Conservation (phyloP, 1,284 basidiomycete genomes). For the Mrakiaceae sp. region DNA sequence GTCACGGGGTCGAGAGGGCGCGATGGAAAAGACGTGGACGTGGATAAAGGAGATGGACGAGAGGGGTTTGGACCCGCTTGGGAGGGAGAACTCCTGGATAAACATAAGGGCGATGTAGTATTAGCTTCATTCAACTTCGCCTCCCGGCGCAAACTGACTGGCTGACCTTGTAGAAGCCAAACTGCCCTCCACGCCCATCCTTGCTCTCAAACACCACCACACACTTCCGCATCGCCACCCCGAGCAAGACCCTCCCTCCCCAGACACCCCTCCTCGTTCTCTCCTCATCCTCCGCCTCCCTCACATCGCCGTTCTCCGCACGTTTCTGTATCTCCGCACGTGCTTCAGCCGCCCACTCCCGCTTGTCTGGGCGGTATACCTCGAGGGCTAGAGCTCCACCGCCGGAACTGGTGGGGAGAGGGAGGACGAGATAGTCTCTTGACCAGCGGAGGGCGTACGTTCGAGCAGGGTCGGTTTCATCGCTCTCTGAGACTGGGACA, state of each 20-base stretch:
- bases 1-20: neutral
- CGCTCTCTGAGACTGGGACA: too few species aligned
- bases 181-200: neutral
- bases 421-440: slow-evolving; percentile 2
- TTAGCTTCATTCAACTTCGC: too few species aligned
- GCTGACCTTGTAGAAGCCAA: slow-evolving; percentile 2
- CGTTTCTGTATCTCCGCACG: neutral
- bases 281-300: neutral
- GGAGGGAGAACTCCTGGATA: slow-evolving; percentile 2
- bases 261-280: neutral
- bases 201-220: slow-evolving; percentile 2
- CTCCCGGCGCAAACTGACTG: too few species aligned
- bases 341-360: neutral
- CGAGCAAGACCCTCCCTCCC: neutral
- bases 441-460: neutral
- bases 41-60: slow-evolving; percentile 3
- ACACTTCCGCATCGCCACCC: neutral
- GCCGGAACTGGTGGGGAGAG: neutral
- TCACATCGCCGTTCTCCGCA: neutral
- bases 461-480: too few species aligned
- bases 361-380: neutral
- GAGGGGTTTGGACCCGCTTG: neutral
- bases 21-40: neutral
- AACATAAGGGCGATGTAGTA: too few species aligned
- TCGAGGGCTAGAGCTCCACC: neutral